Conservation (phyloP, 345 rosid genomes). For the Ceriops zippeliana region DNA sequence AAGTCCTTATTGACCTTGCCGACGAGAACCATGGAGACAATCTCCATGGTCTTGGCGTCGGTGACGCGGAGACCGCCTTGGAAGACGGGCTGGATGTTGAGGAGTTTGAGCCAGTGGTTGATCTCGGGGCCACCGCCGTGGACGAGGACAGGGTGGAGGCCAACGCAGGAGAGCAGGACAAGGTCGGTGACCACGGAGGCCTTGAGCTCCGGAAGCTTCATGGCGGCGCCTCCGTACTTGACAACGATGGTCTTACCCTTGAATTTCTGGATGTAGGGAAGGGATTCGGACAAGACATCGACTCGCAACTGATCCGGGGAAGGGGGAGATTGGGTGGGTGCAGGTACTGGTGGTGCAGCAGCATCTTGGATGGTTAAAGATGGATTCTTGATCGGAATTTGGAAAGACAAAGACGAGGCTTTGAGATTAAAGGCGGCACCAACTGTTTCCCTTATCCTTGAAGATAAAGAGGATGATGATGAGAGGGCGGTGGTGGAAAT, state of each 20-base stretch:
- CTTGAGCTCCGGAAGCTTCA: slow-evolving; percentile 69
- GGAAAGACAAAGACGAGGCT: neutral
- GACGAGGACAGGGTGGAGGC: slow-evolving; percentile 85
- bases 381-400: neutral
- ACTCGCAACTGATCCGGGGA: slow-evolving; percentile 44
- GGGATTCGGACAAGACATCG: slow-evolving; percentile 75
- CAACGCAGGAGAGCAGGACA: slow-evolving; percentile 80
- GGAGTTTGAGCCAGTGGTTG: slow-evolving; percentile 63
- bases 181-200: slow-evolving; percentile 74
- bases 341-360: too few relatives aligned
- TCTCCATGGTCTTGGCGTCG: slow-evolving; percentile 92
- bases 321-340: too few relatives aligned
- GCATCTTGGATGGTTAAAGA: slow-evolving; percentile 51
- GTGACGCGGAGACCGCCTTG: slow-evolving; percentile 85
- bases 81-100: slow-evolving; percentile 62
- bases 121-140: slow-evolving; percentile 96
- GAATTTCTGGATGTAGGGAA: slow-evolving; percentile 89
- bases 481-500: too few relatives aligned
- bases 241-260: slow-evolving; percentile 86
- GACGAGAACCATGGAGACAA: slow-evolving; percentile 89
- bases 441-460: neutral
- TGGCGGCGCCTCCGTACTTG: slow-evolving; percentile 96
- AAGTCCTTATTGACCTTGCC: slow-evolving; percentile 84
- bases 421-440: slow-evolving; percentile 1
- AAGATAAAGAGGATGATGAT: neutral